phyloP scores from a whole-genome alignment of 345 rosid species.

The Hypericum androsaemum region DNA sequence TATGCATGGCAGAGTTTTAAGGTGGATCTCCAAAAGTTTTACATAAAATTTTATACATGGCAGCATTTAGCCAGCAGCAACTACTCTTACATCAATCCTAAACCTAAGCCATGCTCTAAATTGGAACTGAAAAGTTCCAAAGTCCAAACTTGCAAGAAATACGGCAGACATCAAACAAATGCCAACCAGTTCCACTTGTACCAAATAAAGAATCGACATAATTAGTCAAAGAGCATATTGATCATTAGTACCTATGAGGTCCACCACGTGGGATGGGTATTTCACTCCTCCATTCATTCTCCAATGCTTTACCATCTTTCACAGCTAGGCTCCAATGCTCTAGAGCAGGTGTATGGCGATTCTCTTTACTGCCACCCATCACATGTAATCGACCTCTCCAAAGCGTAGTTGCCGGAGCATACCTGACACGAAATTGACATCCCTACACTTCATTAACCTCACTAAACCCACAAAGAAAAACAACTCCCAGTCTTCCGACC shows the following conservation, averaged over 20 bases:
- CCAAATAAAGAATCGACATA: neutral
- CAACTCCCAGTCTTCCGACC: neutral
- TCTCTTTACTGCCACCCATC: conserved; percentile 98
- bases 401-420: conserved; percentile 95
- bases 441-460: no score
- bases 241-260: conserved; percentile 64
- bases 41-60: no score
- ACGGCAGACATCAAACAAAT: no score
- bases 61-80: no score
- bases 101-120: no score
- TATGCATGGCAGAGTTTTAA: no score
- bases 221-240: neutral
- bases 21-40: no score
- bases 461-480: neutral
- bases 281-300: conserved; percentile 80
- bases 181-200: no score
- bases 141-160: no score
- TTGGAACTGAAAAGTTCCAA: no score
- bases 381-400: conserved; percentile 99
- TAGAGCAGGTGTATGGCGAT: conserved; percentile 71
- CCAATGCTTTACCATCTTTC: conserved; percentile 74
- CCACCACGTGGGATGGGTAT: conserved; percentile 95
- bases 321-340: conserved; percentile 94
- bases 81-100: no score
- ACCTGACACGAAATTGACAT: conserved; percentile 30